Evolutionary conservation across 768 basidiomycete genomes (phyloP).

Genomic region (Hygrophorus pudorinus): DNA sequence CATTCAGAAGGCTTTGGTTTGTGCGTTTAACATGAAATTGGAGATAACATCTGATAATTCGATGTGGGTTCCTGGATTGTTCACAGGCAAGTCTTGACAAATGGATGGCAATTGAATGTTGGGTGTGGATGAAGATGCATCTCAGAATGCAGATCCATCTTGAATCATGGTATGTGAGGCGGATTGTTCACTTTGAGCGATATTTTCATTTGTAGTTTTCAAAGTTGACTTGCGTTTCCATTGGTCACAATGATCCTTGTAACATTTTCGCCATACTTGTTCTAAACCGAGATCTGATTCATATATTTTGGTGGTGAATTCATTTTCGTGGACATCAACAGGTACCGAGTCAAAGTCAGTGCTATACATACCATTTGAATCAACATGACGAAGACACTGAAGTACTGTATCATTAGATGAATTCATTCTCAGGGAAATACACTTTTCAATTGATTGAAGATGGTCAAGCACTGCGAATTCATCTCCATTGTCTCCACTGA

Average conservation of each 20-base stretch:
- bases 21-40: conserved; percentile 23
- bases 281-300: conserved; percentile 5
- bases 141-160: conserved; percentile 6
- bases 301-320: too few species aligned
- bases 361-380: conserved; percentile 5
- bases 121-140: not conserved
- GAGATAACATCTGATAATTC: conserved; percentile 12
- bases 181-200: too few species aligned
- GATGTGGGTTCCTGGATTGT: conserved; percentile 3
- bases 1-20: conserved; percentile 21
- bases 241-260: conserved; percentile 7
- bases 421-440: not conserved
- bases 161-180: not conserved
- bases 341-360: not conserved
- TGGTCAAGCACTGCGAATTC: conserved; percentile 10
- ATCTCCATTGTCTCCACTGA: not conserved
- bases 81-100: conserved; percentile 1
- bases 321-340: not conserved
- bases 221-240: conserved; percentile 5
- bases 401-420: not conserved
- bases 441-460: conserved; percentile 7
- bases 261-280: conserved; percentile 9
- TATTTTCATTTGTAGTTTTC: not conserved
- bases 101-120: not conserved
- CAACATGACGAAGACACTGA: conserved; percentile 6